A percentile compares a stretch with the other conserved stretches of the same genome.
Evolutionary conservation across 495 filamentous ascomycete species (phyloP).

Genomic region (Aspergillus ellipticus): DNA sequence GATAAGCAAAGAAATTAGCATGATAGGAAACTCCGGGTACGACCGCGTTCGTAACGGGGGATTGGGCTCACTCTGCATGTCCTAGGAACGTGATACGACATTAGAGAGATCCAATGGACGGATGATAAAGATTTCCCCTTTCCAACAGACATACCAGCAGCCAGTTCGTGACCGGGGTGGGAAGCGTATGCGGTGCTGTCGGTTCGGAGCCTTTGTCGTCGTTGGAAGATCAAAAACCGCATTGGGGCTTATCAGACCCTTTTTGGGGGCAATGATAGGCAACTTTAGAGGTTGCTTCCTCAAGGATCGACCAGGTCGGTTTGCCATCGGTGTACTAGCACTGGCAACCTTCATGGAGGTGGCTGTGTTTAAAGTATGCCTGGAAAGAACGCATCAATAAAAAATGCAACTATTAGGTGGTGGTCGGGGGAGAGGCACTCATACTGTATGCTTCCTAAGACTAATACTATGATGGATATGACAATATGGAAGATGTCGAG

Average conservation of each 20-base stretch:
- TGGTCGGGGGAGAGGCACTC: neutral
- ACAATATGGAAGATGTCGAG: neutral
- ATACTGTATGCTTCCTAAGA: neutral
- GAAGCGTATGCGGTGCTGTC: conserved; percentile 45
- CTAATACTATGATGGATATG: neutral
- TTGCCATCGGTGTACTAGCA: conserved; percentile 36
- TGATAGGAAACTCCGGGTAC: neutral
- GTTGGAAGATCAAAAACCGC: conserved; percentile 1
- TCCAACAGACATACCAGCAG: conserved; percentile 45
- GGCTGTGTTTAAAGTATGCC: neutral
- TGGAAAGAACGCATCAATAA: neutral
- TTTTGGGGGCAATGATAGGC: conserved; percentile 49
- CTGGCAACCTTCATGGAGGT: conserved; percentile 32
- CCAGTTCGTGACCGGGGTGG: conserved; percentile 51
- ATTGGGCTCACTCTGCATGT: conserved; percentile 45
- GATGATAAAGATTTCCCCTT: conserved; percentile 12
- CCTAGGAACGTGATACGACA: conserved; percentile 24
- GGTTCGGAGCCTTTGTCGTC: conserved; percentile 25
- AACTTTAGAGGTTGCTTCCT: conserved; percentile 37
- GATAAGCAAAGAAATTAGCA: conserved; percentile 15
- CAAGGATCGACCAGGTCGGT: conserved; percentile 30
- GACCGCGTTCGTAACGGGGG: neutral
- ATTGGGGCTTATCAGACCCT: conserved; percentile 23
- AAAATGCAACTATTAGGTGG: neutral
- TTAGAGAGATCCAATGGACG: conserved; percentile 8